These are phyloP conservation scores for Lophiostoma macrostomum DNA, from an alignment of 495 filamentous ascomycete species.

Conservation along the genomic window DNA sequence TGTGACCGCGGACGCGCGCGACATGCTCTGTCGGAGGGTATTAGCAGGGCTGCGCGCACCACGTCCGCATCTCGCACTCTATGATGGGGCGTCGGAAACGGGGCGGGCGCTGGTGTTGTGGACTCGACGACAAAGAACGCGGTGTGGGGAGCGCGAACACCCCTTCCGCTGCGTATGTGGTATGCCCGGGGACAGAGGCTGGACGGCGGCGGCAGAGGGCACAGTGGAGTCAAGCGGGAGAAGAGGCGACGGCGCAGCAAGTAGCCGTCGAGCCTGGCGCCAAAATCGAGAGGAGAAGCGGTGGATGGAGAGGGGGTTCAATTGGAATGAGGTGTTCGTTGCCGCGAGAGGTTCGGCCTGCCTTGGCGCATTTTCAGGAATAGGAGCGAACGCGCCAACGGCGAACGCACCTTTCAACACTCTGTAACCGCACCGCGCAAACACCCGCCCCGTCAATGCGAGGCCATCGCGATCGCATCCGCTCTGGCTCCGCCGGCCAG, in stretches of 20 bases:
- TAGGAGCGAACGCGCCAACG: no score
- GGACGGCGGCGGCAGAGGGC: neutral
- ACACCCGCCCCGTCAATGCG: no score
- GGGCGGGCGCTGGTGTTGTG: neutral
- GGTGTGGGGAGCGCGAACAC: conserved; percentile 12
- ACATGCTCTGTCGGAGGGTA: conserved; percentile 34
- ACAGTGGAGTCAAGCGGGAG: conserved; percentile 2
- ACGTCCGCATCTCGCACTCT: conserved; percentile 21
- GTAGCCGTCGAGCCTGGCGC: neutral
- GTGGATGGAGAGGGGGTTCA: neutral
- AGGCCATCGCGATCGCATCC: neutral
- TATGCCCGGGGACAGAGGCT: neutral
- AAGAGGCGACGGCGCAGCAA: conserved; percentile 15
- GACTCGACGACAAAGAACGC: conserved; percentile 19
- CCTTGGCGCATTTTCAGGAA: no score
- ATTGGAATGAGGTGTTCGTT: neutral
- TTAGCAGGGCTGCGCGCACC: conserved; percentile 19
- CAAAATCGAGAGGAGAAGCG: neutral
- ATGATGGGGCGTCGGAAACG: neutral
- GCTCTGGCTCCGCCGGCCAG: neutral
- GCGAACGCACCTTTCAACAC: no score
- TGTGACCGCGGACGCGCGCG: conserved; percentile 36
- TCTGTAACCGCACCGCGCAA: no score
- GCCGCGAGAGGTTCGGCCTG: no score
- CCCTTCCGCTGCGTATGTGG: neutral